phyloP scores from a whole-genome alignment of 176 grass and related monocot genomes.

The Lolium perenne region DNA sequence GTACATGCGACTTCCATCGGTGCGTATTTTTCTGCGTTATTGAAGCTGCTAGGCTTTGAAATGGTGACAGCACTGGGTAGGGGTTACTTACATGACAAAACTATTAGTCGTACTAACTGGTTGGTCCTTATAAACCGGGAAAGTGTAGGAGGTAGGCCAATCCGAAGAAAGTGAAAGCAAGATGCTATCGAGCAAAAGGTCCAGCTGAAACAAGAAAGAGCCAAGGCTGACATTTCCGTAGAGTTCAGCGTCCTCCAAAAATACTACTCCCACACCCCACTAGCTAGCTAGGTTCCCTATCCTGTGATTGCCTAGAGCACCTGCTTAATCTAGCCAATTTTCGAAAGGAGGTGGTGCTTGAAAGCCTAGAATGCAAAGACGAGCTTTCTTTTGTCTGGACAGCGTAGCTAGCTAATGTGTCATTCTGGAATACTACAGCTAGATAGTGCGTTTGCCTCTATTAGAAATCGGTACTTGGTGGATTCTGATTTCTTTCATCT shows the following conservation, averaged over 20 bases:
- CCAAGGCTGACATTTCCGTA: neutral
- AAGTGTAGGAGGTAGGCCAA: conserved; percentile 30
- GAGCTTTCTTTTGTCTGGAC: neutral
- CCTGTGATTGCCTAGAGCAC: conserved; percentile 55
- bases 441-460: neutral
- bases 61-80: neutral
- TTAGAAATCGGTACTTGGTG: neutral
- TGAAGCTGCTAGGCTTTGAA: neutral
- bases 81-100: neutral
- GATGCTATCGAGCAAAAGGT: conserved; percentile 45
- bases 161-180: conserved; percentile 39
- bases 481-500: neutral
- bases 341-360: conserved; percentile 14
- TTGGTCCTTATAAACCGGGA: conserved; percentile 47
- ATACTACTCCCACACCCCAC: no score
- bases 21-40: no score
- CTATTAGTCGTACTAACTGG: neutral
- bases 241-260: conserved; percentile 13
- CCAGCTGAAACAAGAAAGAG: neutral
- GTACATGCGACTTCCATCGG: no score
- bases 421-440: neutral
- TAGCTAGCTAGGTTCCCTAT: conserved; percentile 30
- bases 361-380: neutral
- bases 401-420: neutral
- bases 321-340: neutral